Conservation (phyloP, 2,329 filamentous ascomycete species). For the Aspergillus costaricaensis region DNA sequence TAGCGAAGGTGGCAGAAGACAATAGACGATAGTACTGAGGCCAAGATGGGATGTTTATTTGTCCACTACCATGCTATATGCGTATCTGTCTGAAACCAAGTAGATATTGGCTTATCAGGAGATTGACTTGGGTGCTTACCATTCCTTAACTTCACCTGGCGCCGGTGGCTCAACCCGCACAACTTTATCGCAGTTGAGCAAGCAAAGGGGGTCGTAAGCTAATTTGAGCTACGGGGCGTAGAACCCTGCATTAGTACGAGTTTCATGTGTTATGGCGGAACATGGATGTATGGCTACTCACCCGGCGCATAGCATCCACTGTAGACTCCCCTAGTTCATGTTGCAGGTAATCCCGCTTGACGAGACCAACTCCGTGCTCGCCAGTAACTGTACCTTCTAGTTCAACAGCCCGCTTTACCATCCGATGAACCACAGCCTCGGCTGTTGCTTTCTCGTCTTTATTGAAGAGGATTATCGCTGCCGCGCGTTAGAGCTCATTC, state of each 20-base stretch:
- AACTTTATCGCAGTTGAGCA: constrained; percentile 67
- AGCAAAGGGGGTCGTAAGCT: constrained; percentile 65
- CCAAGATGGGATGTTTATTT: not conserved
- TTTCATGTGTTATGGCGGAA: not conserved
- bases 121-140: constrained; percentile 30
- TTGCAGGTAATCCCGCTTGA: constrained; percentile 66
- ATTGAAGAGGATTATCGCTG: constrained; percentile 64
- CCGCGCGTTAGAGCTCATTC: not conserved
- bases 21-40: too few species aligned
- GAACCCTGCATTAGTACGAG: constrained; percentile 19
- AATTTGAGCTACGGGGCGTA: constrained; percentile 56
- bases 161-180: constrained; percentile 57
- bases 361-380: constrained; percentile 70
- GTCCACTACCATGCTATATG: not conserved
- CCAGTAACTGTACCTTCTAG: constrained; percentile 73
- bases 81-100: not conserved
- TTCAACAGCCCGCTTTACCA: constrained; percentile 70
- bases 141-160: constrained; percentile 51
- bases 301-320: constrained; percentile 66
- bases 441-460: constrained; percentile 58
- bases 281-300: constrained; percentile 37
- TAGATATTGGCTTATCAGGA: not conserved
- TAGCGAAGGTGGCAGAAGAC: not conserved
- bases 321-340: constrained; percentile 64
- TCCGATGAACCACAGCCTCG: constrained; percentile 64